phyloP scores from a whole-genome alignment of 345 rosid genomes.

The Chamaenerion angustifolium region DNA sequence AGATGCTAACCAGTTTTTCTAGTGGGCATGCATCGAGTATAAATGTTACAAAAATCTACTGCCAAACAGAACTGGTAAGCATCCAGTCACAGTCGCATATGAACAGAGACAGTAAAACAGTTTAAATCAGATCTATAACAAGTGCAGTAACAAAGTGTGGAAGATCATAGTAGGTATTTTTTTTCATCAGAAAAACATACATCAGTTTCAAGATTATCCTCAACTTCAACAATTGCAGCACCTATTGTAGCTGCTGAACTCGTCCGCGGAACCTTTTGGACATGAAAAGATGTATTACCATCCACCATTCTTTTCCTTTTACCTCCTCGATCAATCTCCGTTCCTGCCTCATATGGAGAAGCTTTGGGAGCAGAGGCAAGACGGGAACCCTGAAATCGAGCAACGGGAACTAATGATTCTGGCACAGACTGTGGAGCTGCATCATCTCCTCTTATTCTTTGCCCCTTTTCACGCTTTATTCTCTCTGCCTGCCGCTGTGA shows the following conservation, averaged over 20 bases:
- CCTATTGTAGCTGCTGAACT: slow-evolving; percentile 48
- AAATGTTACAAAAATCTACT: no score
- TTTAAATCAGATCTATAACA: no score
- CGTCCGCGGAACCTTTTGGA: slow-evolving; percentile 30
- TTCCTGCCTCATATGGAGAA: slow-evolving; percentile 45
- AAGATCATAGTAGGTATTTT: no score
- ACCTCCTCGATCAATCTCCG: background rate
- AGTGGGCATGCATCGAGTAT: no score
- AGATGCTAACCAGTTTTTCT: no score
- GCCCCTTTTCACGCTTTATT: slow-evolving; percentile 48
- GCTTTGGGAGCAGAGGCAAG: slow-evolving; percentile 82
- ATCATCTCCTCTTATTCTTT: slow-evolving; percentile 47
- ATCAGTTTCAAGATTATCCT: slow-evolving; percentile 53
- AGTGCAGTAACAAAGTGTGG: no score
- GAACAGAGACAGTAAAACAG: no score
- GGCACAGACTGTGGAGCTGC: slow-evolving; percentile 37
- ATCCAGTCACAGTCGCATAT: no score
- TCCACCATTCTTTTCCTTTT: slow-evolving; percentile 11
- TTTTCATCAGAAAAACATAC: slow-evolving; percentile 24
- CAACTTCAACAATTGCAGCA: slow-evolving; percentile 76
- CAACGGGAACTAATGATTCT: slow-evolving; percentile 59
- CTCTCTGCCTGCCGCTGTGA: slow-evolving; percentile 71
- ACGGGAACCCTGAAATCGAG: slow-evolving; percentile 68
- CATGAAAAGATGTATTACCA: slow-evolving; percentile 19
- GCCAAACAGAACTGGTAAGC: no score